phyloP scores from a whole-genome alignment of 2,329 filamentous ascomycete species.

The Catunica adiposa region DNA sequence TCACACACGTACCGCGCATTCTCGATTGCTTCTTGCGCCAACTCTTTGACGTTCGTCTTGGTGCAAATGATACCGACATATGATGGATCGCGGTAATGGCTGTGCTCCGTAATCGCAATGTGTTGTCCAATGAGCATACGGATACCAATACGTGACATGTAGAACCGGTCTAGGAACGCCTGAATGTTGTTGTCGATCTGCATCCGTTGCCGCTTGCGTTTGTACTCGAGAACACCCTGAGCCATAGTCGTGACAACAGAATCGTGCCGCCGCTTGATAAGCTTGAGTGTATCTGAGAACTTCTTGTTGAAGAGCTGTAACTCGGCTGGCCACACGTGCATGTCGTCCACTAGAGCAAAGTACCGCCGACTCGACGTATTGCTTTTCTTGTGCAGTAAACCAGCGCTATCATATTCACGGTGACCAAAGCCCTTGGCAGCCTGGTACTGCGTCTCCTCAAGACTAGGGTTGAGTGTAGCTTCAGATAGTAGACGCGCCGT shows the following conservation, averaged over 20 bases:
- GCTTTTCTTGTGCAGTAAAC: conserved; percentile 32
- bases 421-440: conserved; percentile 34
- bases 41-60: conserved; percentile 87
- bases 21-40: conserved; percentile 93
- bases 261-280: conserved; percentile 91
- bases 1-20: conserved; percentile 98
- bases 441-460: conserved; percentile 66
- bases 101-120: conserved; percentile 89
- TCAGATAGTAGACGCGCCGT: conserved; percentile 56
- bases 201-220: conserved; percentile 88
- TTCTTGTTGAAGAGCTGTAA: conserved; percentile 84
- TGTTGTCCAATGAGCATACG: conserved; percentile 98
- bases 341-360: conserved; percentile 86
- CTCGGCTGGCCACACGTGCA: conserved; percentile 85
- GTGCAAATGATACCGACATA: conserved; percentile 99
- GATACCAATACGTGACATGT: conserved; percentile 98
- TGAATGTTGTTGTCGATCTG: conserved; percentile 97
- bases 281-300: conserved; percentile 76
- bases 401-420: conserved; percentile 31
- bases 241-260: conserved; percentile 96
- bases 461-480: conserved; percentile 77
- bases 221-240: conserved; percentile 95
- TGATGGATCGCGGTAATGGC: conserved; percentile 70
- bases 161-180: conserved; percentile 94
- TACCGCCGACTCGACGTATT: conserved; percentile 49